Percentiles rank a stretch among this genome's conserved stretches.
These are phyloP conservation scores for Raphanus hybrid DNA, from an alignment of 441 rosid genomes.

Conservation along the genomic window DNA sequence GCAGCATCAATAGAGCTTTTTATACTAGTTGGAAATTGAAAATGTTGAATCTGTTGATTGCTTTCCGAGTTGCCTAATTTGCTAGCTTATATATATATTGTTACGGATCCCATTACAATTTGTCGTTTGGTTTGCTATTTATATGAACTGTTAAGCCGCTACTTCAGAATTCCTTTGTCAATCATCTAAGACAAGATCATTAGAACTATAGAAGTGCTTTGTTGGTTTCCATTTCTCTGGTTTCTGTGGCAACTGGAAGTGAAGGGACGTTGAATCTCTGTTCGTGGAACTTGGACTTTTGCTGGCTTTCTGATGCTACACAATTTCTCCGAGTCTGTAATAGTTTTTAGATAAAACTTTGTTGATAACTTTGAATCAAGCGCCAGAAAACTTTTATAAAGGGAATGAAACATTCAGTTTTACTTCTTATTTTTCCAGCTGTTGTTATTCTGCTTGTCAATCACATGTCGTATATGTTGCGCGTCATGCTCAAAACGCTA, in stretches of 20 bases:
- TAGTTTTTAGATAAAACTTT: conserved; percentile 29
- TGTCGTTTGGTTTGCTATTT: conserved; percentile 17
- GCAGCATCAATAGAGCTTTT: conserved; percentile 28
- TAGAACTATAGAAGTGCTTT: conserved; percentile 49
- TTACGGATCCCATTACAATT: conserved; percentile 34
- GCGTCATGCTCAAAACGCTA: background rate
- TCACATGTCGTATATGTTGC: background rate
- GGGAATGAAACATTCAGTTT: conserved; percentile 39
- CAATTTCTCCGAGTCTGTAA: conserved; percentile 27
- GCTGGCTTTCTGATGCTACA: conserved; percentile 27
- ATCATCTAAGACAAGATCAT: conserved; percentile 29
- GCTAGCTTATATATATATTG: conserved; percentile 20
- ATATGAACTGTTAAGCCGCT: conserved; percentile 33
- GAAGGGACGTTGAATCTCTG: conserved; percentile 32
- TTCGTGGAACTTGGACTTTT: conserved; percentile 35
- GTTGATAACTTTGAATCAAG: conserved; percentile 31
- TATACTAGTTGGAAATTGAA: conserved; percentile 4
- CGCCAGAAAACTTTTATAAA: conserved; percentile 35
- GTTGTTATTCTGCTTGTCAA: conserved; percentile 2
- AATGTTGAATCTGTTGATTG: conserved; percentile 29
- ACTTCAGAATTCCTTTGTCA: conserved; percentile 38
- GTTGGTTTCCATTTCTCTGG: conserved; percentile 56
- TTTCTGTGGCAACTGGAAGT: conserved; percentile 42
- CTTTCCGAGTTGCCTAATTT: conserved; percentile 4
- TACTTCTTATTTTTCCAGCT: background rate